Evolutionary conservation across 306 rosid species (phyloP), one percentile per base, ranked within the genome.

Genomic region (Potentilla sterilis): DNA sequence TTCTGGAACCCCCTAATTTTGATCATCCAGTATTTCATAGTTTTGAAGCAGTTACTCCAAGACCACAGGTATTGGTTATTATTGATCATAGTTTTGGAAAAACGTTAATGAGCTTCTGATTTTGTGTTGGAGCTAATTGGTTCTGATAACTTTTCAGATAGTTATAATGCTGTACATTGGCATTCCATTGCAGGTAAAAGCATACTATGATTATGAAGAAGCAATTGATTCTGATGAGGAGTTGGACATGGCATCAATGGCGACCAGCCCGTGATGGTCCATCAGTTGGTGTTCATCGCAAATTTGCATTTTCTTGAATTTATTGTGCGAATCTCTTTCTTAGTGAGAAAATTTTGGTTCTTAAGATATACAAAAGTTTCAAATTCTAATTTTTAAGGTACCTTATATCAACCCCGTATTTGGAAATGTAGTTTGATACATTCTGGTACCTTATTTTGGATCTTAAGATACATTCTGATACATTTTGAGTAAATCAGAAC

Each of bases 201-300:
- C 98, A 18, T 93, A 83, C 48, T 93, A 93, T 51, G 86, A 93
- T 75, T 93, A 21, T 72, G 81, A 84, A 77, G 96, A 90, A 54
- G 95, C 86, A 58, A 79, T 93, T 69, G 96, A 93, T 82, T 93
- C 98, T 0, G 96, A 93, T 21, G 95, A 89, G 79, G 98, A 93
- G 77, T 78, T 90, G 85, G 98, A 93, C 80, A 75, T 93, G 85
- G 83, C 90, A 42, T 82, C 95, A 41, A 93, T 93, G 98, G 91
- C 83, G 70, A 90, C 92, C 67, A 14, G 89, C 41, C 37, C 35
- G 5, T 73, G 77, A 80, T 51, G 83, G 71, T 49, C 49, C 69
- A 43, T 55, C 62, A 37, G 46, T 59, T 24, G 43, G 54, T 19
- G 4, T 35, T 24, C 35, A 57, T 67, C 1, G 38, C 77, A 34